Evolutionary conservation across 768 basidiomycete species (phyloP).

Genomic region (Cyathus striatus): DNA sequence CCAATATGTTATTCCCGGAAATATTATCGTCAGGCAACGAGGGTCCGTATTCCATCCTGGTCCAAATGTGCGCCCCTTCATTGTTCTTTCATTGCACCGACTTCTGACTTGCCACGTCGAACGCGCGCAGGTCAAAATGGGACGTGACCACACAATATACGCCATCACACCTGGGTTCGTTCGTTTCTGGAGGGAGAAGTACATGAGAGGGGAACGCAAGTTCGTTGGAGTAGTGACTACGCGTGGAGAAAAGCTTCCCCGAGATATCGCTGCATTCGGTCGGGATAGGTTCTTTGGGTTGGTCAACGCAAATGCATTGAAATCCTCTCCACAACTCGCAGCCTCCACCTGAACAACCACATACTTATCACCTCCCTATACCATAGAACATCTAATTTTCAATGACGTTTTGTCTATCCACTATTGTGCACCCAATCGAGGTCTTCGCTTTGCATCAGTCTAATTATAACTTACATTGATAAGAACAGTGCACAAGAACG

Average conservation of each 20-base stretch:
- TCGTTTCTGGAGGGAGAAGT: slow-evolving; percentile 86
- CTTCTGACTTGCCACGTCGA: slow-evolving; percentile 2
- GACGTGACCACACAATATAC: slow-evolving; percentile 92
- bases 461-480: too few relatives aligned
- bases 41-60: slow-evolving; percentile 92
- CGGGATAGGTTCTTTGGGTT: slow-evolving; percentile 83
- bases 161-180: slow-evolving; percentile 89
- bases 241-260: slow-evolving; percentile 81
- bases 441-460: too few relatives aligned
- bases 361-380: background rate
- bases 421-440: too few relatives aligned
- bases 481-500: too few relatives aligned
- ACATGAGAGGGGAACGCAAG: slow-evolving; percentile 67
- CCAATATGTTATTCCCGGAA: slow-evolving; percentile 87
- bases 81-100: slow-evolving; percentile 1
- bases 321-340: background rate
- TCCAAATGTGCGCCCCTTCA: slow-evolving; percentile 64
- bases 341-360: background rate
- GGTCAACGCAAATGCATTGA: slow-evolving; percentile 49
- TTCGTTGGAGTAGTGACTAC: slow-evolving; percentile 82
- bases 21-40: slow-evolving; percentile 94
- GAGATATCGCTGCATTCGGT: slow-evolving; percentile 68
- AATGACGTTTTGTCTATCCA: too few relatives aligned
- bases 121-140: slow-evolving; percentile 77
- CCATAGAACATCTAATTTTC: too few relatives aligned